Conservation (phyloP, 1,139 yeast species). For the Sugiyamaella novakii region DNA sequence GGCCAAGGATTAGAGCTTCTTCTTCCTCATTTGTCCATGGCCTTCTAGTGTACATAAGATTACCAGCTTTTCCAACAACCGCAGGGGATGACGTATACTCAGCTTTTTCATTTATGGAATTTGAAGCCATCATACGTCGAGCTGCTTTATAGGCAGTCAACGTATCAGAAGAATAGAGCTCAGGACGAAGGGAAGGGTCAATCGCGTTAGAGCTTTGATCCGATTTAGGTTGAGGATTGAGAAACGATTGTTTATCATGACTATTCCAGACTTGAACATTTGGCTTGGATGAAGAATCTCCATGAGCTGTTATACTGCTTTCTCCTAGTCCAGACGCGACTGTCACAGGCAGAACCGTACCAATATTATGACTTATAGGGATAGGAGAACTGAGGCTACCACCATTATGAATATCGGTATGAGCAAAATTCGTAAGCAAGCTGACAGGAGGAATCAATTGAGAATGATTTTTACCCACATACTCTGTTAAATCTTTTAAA, state of each 20-base stretch:
- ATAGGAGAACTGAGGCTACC: too few relatives aligned
- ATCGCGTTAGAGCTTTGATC: background rate
- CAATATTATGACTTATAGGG: too few relatives aligned
- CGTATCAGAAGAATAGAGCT: slow-evolving; percentile 13
- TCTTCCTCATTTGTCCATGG: slow-evolving; percentile 93
- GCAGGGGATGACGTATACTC: background rate
- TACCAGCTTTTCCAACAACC: slow-evolving; percentile 13
- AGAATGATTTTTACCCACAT: slow-evolving; percentile 65
- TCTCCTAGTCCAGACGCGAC: background rate
- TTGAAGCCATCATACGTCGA: slow-evolving; percentile 15
- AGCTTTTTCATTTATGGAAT: slow-evolving; percentile 12
- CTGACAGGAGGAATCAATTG: slow-evolving; percentile 19
- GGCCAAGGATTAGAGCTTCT: slow-evolving; percentile 76
- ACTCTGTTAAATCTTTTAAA: slow-evolving; percentile 72
- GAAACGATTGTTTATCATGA: background rate
- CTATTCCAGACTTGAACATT: slow-evolving; percentile 20
- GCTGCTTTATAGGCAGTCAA: slow-evolving; percentile 19
- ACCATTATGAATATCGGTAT: too few relatives aligned
- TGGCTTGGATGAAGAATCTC: slow-evolving; percentile 5
- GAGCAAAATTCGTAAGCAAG: background rate
- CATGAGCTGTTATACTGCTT: background rate
- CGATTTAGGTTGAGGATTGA: background rate
- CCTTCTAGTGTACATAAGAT: slow-evolving; percentile 48
- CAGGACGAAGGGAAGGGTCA: background rate
- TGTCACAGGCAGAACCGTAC: background rate